phyloP scores from a whole-genome alignment of 2,329 filamentous ascomycete genomes.

The Fusarium xyrophilum region DNA sequence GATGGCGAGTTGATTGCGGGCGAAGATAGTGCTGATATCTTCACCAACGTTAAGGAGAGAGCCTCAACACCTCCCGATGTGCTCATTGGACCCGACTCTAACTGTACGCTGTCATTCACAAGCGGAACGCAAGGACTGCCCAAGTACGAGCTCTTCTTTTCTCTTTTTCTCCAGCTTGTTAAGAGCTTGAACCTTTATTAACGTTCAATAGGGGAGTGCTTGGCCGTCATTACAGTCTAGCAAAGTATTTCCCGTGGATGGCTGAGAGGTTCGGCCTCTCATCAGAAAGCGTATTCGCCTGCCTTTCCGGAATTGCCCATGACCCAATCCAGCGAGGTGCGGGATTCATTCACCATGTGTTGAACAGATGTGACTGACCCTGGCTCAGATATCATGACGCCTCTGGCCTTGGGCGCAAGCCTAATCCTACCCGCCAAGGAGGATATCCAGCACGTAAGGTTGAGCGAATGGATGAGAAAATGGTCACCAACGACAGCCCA shows the following conservation, averaged over 20 bases:
- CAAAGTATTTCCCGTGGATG: slow-evolving; percentile 5
- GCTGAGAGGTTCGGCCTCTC: slow-evolving; percentile 69
- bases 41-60: not conserved
- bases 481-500: slow-evolving; percentile 81
- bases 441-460: slow-evolving; percentile 80
- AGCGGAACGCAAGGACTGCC: not conserved
- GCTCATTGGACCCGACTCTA: not conserved
- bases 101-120: not conserved
- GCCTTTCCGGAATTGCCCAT: slow-evolving; percentile 85
- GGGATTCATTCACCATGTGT: not conserved
- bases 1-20: not conserved
- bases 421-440: slow-evolving; percentile 81
- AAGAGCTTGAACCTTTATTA: not conserved
- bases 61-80: not conserved
- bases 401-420: slow-evolving; percentile 80
- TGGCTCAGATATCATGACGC: slow-evolving; percentile 78
- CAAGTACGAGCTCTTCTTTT: not conserved
- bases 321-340: slow-evolving; percentile 59
- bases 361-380: not conserved
- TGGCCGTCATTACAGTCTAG: not conserved
- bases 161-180: not conserved
- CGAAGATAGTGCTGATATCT: not conserved
- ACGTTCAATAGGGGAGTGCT: not conserved
- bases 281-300: slow-evolving; percentile 77
- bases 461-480: slow-evolving; percentile 83